These are phyloP conservation scores for Penicillium cosmopolitanum DNA, from an alignment of 495 filamentous ascomycete species.

Conservation along the genomic window DNA sequence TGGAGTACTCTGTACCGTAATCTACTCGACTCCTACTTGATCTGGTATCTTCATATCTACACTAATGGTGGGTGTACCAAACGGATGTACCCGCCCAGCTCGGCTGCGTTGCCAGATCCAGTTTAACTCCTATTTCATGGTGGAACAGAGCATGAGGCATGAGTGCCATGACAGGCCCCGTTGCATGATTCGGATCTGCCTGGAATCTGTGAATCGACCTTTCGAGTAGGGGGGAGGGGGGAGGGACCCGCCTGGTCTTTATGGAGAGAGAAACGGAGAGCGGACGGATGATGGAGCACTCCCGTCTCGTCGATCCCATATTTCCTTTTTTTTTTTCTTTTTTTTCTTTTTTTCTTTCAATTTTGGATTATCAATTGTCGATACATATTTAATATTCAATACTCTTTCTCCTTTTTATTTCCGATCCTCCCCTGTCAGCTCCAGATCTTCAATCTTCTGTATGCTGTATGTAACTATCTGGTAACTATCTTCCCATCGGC, in stretches of 20 bases:
- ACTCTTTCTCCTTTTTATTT: too few relatives aligned
- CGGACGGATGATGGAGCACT: not conserved
- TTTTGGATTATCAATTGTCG: too few relatives aligned
- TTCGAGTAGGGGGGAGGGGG: not conserved
- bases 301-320: not conserved
- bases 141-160: not conserved
- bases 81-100: constrained; percentile 26
- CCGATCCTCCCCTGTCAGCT: too few relatives aligned
- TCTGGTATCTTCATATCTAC: too few relatives aligned
- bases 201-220: not conserved
- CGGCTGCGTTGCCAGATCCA: constrained; percentile 21
- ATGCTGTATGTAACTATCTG: not conserved
- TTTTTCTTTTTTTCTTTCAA: not conserved
- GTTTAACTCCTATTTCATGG: constrained; percentile 3
- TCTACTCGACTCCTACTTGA: too few relatives aligned
- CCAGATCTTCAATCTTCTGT: too few relatives aligned
- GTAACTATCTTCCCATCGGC: not conserved
- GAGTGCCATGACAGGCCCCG: not conserved
- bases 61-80: too few relatives aligned
- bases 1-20: too few relatives aligned
- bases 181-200: not conserved
- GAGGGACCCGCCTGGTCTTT: not conserved
- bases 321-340: not conserved
- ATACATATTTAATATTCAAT: too few relatives aligned
- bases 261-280: not conserved